Base-by-base conservation (phyloP, 306 rosid genomes). In the Quercus bicolor region DNA sequence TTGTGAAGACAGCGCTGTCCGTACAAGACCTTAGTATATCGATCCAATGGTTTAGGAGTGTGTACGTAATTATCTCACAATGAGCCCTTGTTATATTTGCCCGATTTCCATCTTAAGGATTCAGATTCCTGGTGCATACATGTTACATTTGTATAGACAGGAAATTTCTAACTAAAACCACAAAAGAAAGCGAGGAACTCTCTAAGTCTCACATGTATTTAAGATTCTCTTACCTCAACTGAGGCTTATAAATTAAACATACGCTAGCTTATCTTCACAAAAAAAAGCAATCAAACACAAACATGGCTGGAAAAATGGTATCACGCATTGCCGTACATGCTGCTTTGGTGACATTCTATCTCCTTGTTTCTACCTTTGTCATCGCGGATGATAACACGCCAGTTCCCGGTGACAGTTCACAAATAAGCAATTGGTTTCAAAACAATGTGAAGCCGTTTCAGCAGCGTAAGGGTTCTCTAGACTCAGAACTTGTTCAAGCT, bases 401-500 rank as follows among this genome's bases (percentile, higher is more conserved):
- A 1, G 7, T 87, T 23, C 93, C 93, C 0, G 64, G 72, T 0
- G 73, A 72, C 7, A 85, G 73, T 15, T 12, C 81, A 0, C 78
- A 83, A 56, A 0, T 92, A 23, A 4, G 18, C 6, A 9, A 23
- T 0, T 90, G 97, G 97, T 91, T 86, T 75, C 21, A 51, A 0
- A 24, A 21, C 2, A 79, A 86, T 1, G 82, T 88, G 10, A 65
- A 73, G 55, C 79, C 88, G 0, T 75, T 59, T 0, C 3, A 4
- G 0, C 19, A 37, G 18, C 64, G 85, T 5, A 77, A 81, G 73
- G 37, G 2, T 5, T 56, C 13, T 13, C 23, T 93, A 0, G 93
- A 93, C 60, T 80, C 89, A 0, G 72, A 21, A 5, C 79, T 91
- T 1, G 86, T 9, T 12, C 19, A 68, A 10, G 97, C 97, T 0